Evolutionary conservation across 2,329 filamentous ascomycete species (phyloP), one percentile per base, ranked within the genome.

Genomic region (Juglanconis oblonga): DNA sequence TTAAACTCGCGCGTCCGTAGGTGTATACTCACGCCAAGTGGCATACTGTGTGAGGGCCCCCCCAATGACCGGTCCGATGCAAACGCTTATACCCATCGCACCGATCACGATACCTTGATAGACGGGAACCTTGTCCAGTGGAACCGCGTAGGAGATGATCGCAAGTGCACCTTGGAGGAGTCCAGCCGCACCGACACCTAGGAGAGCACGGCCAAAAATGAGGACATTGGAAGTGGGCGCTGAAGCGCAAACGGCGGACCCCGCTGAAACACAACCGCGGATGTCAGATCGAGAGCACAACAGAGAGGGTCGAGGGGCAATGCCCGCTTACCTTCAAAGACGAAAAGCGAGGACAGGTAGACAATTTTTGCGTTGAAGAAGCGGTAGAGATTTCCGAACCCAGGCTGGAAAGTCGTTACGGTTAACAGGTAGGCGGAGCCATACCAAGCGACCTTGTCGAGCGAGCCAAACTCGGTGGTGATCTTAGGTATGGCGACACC

Each of bases 41-140:
- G 32, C 31, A 49, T 49, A 49, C 14, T 82, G 74, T 1, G 80
- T 79, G 49, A 83, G 79, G 9, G 69, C 79, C 29, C 80, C 80
- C 5, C 80, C 80, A 11, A 81, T 70, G 6, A 83, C 67, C 6
- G 81, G 81, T 0, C 80, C 81, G 2, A 76, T 76, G 8, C 82
- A 78, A 33, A 64, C 67, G 10, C 77, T 76, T 48, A 80, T 70
- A 9, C 76, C 77, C 62, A 75, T 80, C 68, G 78, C 78, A 55
- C 68, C 72, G 29, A 72, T 73, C 47, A 79, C 70, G 14, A 77
- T 64, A 55, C 76, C 76, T 24, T 62, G 66, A 61, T 69, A 70
- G n/a, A 69, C 31, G 33, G 69, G 67, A 1, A 68, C 64, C 11
- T 64, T 65, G 52, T 57, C 52, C 11, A 69, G 65, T 4, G 66